phyloP scores from a whole-genome alignment of 345 rosid species.

The Turnera subulata region DNA sequence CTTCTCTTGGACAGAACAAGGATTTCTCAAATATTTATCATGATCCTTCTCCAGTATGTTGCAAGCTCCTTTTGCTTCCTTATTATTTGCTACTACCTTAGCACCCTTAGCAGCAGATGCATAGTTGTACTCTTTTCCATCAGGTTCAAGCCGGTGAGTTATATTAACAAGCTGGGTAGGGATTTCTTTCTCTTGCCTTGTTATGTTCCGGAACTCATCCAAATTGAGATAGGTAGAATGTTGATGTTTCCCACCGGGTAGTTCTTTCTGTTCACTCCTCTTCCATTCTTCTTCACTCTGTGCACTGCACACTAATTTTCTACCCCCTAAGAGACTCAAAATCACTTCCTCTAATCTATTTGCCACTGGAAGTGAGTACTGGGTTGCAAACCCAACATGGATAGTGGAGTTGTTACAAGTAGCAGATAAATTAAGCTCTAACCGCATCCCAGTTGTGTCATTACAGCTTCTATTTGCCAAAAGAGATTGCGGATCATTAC shows the following conservation, averaged over 20 bases:
- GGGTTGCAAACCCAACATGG: conserved; percentile 29
- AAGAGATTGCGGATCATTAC: conserved; percentile 8
- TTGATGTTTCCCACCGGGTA: conserved; percentile 26
- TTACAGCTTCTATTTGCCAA: conserved; percentile 16
- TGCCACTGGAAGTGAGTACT: conserved; percentile 33
- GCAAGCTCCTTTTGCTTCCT: conserved; percentile 88
- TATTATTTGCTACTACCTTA: conserved; percentile 74
- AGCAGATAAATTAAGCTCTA: conserved; percentile 33
- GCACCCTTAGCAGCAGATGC: conserved; percentile 85
- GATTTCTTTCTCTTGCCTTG: conserved; percentile 41
- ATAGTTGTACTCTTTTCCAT: conserved; percentile 81
- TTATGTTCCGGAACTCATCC: conserved; percentile 52
- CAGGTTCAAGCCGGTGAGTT: conserved; percentile 78
- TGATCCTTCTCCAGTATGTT: conserved; percentile 81
- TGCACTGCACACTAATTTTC: conserved; percentile 40
- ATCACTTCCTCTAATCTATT: conserved; percentile 45
- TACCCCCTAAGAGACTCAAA: conserved; percentile 39
- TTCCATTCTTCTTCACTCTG: conserved; percentile 27
- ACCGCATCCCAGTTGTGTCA: conserved; percentile 26
- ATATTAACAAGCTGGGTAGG: conserved; percentile 47
- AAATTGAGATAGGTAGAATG: conserved; percentile 49
- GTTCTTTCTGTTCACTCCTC: conserved; percentile 13
- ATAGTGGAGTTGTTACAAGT: conserved; percentile 27
- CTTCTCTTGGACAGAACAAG: conserved; percentile 69
- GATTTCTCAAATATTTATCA: conserved; percentile 79